Conservation (phyloP, 78 protist species). For the Emiliania huxleyi region DNA sequence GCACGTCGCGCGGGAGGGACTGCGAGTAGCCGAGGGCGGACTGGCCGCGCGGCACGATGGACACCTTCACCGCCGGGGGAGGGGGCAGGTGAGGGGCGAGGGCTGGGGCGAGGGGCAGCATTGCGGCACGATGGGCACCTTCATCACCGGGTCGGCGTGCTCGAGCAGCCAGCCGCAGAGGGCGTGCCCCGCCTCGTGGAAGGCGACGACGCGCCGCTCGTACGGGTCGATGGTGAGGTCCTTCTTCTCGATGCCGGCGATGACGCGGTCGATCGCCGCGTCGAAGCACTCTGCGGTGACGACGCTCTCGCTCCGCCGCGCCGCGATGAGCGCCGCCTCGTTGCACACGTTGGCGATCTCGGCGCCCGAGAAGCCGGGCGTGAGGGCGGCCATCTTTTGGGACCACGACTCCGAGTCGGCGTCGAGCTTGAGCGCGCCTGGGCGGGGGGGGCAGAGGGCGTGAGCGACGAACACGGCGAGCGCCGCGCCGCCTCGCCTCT, state of each 20-base stretch:
- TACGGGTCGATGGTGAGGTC: conserved; percentile 53
- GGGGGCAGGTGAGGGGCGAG: too few relatives aligned
- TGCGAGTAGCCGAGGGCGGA: conserved; percentile 91
- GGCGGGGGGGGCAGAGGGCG: too few relatives aligned
- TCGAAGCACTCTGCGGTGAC: conserved; percentile 48
- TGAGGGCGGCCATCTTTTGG: conserved; percentile 39
- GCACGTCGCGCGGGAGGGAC: conserved; percentile 88
- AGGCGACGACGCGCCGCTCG: conserved; percentile 88
- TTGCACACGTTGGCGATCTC: conserved; percentile 37
- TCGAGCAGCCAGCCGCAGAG: conserved; percentile 93
- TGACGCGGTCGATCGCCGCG: conserved; percentile 60
- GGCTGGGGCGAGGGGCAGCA: too few relatives aligned
- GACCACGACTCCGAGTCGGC: conserved; percentile 14
- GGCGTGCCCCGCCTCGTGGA: conserved; percentile 99
- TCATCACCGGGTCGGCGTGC: conserved; percentile 91
- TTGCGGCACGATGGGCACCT: conserved; percentile 55
- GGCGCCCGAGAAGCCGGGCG: conserved; percentile 63
- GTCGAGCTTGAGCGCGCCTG: conserved; percentile 47
- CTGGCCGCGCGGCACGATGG: conserved; percentile 95
- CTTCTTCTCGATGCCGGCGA: conserved; percentile 61
- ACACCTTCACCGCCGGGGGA: conserved; percentile 48
- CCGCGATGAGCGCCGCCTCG: conserved; percentile 66
- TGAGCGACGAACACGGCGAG: too few relatives aligned
- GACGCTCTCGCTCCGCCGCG: conserved; percentile 22
- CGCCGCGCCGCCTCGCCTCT: too few relatives aligned